Evolutionary conservation across 208 protist species (phyloP), one percentile per base, ranked within the genome.

Genomic region (Leishmania tropica): DNA sequence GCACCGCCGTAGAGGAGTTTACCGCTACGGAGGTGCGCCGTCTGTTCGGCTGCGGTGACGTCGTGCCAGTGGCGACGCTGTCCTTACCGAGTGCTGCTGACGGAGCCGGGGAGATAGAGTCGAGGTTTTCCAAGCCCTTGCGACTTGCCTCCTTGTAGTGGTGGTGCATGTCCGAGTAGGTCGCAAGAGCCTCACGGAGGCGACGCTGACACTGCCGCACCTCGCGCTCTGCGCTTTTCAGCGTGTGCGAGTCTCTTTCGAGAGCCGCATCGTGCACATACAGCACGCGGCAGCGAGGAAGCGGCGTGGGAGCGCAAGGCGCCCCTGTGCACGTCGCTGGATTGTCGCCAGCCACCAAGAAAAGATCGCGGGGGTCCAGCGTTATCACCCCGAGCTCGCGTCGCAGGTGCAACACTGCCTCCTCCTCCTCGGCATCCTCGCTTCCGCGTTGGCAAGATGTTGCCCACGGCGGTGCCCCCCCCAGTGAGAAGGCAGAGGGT

Each of bases 211-310:
- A 42, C 70, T 74, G 81, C 75, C 74, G 75, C 78, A 86, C 3
- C 56, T 82, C 83, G 4, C 56, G 73, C 67, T 83, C 78, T 70
- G 74, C 76, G 11, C 31, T 51, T 17, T 80, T 76, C 35, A 86
- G 54, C 15, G 73, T 45, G 17, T 79, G 62, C 51, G 51, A 0
- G 56, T 86, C 77, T 37, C 53, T 64, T 71, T 86, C 79, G 48
- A 86, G 68, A 11, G 5, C 78, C 2, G 56, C 60, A 71, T 78
- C 58, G 78, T 80, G 83, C 8, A 76, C 13, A 28, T 78, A 86
- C 21, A 82, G 64, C 24, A 86, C 83, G 28, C 83, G 83, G 47
- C 83, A 80, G 58, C 13, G 3, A 1, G 81, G 81, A 60, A 85
- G 73, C 51, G 70, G 35, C 1, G 76, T 74, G n/a, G 76, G 11